phyloP scores from a whole-genome alignment of 352 stramenopile species.

The Phytophthora ramorum region DNA sequence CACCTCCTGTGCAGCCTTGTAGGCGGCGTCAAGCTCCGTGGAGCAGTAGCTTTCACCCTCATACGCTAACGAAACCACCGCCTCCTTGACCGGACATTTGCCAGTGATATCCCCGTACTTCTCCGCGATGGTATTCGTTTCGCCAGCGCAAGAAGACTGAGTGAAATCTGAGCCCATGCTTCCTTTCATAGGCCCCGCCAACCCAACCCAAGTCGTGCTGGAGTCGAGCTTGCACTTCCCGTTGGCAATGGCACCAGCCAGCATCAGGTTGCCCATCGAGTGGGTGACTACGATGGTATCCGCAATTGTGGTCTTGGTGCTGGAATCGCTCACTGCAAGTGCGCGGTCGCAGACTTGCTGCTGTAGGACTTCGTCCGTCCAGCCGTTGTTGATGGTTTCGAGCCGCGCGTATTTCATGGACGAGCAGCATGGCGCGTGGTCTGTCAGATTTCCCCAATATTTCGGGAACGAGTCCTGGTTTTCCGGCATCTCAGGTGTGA shows the following conservation, averaged over 20 bases:
- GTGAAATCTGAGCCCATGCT: conserved; percentile 34
- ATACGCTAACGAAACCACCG: conserved; percentile 34
- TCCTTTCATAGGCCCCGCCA: conserved; percentile 32
- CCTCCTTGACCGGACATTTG: conserved; percentile 11
- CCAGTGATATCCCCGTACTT: conserved; percentile 20
- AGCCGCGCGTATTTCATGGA: conserved; percentile 26
- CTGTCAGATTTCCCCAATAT: conserved; percentile 29
- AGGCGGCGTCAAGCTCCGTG: conserved; percentile 18
- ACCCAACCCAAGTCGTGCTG: conserved; percentile 39
- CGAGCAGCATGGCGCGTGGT: conserved; percentile 27
- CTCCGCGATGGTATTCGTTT: conserved; percentile 18
- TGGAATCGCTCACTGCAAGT: conserved; percentile 21
- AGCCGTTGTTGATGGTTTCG: conserved; percentile 20
- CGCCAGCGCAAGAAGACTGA: conserved; percentile 15
- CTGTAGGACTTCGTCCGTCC: conserved; percentile 9
- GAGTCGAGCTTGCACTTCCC: conserved; percentile 22
- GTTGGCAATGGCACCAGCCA: conserved; percentile 32
- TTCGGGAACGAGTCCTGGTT: conserved; percentile 27
- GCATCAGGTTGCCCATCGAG: conserved; percentile 35
- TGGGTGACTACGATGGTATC: conserved; percentile 33
- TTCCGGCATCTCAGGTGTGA: conserved; percentile 22
- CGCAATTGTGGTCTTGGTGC: conserved; percentile 11
- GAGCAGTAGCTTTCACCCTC: conserved; percentile 32
- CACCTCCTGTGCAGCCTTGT: conserved; percentile 29
- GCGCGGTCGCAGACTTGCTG: conserved; percentile 20